Base-by-base conservation (phyloP, 495 filamentous ascomycete species). In the Choiromyces venosus region DNA sequence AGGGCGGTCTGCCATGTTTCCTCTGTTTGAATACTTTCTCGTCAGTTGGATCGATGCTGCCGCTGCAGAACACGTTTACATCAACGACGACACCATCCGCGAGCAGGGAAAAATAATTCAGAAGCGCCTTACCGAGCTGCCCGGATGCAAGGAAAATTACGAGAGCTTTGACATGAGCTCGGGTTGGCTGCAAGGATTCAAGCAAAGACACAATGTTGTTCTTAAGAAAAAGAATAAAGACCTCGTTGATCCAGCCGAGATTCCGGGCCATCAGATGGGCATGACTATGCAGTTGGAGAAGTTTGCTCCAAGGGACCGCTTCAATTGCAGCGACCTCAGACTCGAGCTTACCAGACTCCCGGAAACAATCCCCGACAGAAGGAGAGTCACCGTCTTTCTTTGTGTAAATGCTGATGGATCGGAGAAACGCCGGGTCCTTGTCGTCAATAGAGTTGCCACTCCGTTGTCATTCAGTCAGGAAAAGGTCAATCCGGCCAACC, bases 31-130 rank as follows among this genome's bases (percentile, higher is more conserved):
- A 44, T 77, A 77, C 52, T 77, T 77, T 18, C 67, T 77, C 7
- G 75, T 77, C 18, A 72, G 74, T 16, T 77, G 75, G 75, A 77
- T 77, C n/a, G 75, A 77, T 67, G 75, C 75, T 16, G 75, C 75
- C 5, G 75, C 76, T 37, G 44, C 75, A 2, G 69, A 66, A 25
- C 66, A 74, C 37, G 72, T 77, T 67, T 74, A 74, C 25, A 77
- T 77, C 61, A 77, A 74, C 14, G 75, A 77, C 35, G 75, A 77
- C 37, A 64, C 72, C 4, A 77, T 77, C 25, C 71, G 75, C 18
- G 38, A 37, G 14, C 75, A 77, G 61, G 75, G 75, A 16, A 77
- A 77, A 38, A 72, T 42, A 64, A 77, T 77, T 69, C 74, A 76
- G 44, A 74, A 77, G 33, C 69, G 74, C n/a, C 66, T 77, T 38